Evolutionary conservation across 1,139 yeast genomes (phyloP), one percentile per base, ranked within the genome.

Genomic region (Blastobotrys malaysiensis): DNA sequence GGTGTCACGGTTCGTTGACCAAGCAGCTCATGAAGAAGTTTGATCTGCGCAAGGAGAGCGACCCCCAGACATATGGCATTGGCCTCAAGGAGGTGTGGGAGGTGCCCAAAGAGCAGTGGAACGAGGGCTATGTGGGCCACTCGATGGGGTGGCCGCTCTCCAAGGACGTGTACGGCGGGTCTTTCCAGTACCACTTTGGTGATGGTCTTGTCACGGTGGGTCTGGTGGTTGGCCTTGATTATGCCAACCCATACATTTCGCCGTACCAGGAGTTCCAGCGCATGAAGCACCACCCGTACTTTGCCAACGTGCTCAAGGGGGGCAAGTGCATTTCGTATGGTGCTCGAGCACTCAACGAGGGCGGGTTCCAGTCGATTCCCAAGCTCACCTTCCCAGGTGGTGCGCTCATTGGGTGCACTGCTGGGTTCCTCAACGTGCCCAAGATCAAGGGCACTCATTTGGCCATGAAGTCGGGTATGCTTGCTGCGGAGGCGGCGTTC

Each of bases 71-170:
- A 0, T 93, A 93, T 69, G 99, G 99, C 13, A 70, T 93, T 44
- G 99, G 99, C 31, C 80, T 93, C 57, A 93, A 93, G 70, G 99
- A 93, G 71, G 95, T 93, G 5, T 93, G 99, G 99, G 93, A 91
- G 69, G 96, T 93, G n/a, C 76, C 78, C 43, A 90, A 93, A 11
- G 88, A 83, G 53, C 87, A 88, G 59, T 91, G 88, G 73, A 77
- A 82, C 55, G 79, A 79, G 61, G 99, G 99, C 0, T 82, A 74
- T 59, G 93, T 88, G n/a, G 83, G 86, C 1, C 99, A 93, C 68
- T 77, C 95, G 0, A 74, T 93, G 77, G 99, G 99, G 1, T 89
- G 77, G 66, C 99, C 99, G n/a, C 74, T 93, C 56, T 69, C 81
- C 26, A 73, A 77, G 46, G 83, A 80, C 51, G 84, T 84, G 5